phyloP scores from a whole-genome alignment of 192 early-diverging fungal genomes.

The Coemansia umbellata region DNA sequence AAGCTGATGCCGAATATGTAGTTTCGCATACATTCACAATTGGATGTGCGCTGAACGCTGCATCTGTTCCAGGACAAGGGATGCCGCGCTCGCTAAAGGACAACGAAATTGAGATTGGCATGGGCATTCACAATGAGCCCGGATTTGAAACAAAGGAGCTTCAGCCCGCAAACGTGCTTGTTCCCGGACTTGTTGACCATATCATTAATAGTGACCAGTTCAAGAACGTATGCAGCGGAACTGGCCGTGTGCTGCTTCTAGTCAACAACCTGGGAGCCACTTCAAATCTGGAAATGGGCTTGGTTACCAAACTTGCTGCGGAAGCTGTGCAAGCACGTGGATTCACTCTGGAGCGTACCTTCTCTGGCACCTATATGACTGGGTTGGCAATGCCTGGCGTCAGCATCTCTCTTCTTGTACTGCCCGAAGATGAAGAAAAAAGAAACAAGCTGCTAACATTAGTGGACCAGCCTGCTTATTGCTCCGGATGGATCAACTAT shows the following conservation, averaged over 20 bases:
- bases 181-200: slow-evolving; percentile 54
- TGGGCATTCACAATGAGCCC: slow-evolving; percentile 86
- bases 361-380: slow-evolving; percentile 74
- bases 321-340: slow-evolving; percentile 37
- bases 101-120: slow-evolving; percentile 65
- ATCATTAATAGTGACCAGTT: slow-evolving; percentile 51
- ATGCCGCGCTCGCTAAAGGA: slow-evolving; percentile 53
- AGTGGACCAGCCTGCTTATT: slow-evolving; percentile 58
- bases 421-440: slow-evolving; percentile 47
- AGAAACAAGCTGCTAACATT: slow-evolving; percentile 40
- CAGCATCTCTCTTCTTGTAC: slow-evolving; percentile 63
- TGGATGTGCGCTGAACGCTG: slow-evolving; percentile 70
- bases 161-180: slow-evolving; percentile 50
- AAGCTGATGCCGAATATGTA: slow-evolving; percentile 54
- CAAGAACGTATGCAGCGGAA: slow-evolving; percentile 14
- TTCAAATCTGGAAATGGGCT: slow-evolving; percentile 66
- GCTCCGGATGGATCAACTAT: slow-evolving; percentile 63
- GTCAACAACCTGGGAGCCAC: slow-evolving; percentile 83
- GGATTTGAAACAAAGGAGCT: slow-evolving; percentile 59
- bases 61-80: slow-evolving; percentile 66
- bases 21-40: slow-evolving; percentile 69
- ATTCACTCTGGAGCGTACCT: slow-evolving; percentile 54
- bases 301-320: slow-evolving; percentile 65
- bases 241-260: slow-evolving; percentile 58
- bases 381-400: slow-evolving; percentile 78